Evolutionary conservation across 2,329 filamentous ascomycete species (phyloP).

Genomic region (Scytalidium sp.): DNA sequence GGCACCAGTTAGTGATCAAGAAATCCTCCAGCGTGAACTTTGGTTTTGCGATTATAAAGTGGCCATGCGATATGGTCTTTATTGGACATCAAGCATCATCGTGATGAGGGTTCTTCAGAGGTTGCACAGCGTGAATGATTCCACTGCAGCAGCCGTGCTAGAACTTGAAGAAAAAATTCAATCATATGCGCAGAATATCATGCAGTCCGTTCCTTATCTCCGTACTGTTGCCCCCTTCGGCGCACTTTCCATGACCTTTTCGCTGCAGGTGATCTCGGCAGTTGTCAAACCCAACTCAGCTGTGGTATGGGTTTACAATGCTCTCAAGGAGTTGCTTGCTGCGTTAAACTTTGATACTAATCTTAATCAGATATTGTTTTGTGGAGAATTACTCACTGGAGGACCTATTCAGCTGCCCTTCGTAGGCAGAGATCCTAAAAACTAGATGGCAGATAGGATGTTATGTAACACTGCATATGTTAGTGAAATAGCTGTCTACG

Average conservation of each 20-base stretch:
- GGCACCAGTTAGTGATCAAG: not conserved
- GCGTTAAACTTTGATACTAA: not conserved
- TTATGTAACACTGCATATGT: not conserved
- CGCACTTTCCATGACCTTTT: not conserved
- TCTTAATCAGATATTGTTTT: not conserved
- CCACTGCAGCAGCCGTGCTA: not conserved
- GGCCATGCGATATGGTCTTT: not conserved
- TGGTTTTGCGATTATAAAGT: not conserved
- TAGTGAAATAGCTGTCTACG: no score
- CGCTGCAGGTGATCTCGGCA: not conserved
- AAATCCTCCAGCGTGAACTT: not conserved
- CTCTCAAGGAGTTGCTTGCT: not conserved
- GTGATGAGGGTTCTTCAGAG: not conserved
- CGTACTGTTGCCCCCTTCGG: not conserved
- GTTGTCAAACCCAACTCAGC: not conserved
- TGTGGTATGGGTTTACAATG: not conserved
- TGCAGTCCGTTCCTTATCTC: not conserved
- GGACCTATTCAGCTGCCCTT: not conserved
- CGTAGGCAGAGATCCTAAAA: not conserved
- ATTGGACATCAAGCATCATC: not conserved
- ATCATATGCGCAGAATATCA: not conserved
- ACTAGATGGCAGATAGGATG: not conserved
- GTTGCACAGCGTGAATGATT: not conserved
- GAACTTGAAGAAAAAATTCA: not conserved
- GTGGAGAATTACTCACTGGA: not conserved